Evolutionary conservation across 768 basidiomycete species (phyloP).

Genomic region (Termitomyces sp.): DNA sequence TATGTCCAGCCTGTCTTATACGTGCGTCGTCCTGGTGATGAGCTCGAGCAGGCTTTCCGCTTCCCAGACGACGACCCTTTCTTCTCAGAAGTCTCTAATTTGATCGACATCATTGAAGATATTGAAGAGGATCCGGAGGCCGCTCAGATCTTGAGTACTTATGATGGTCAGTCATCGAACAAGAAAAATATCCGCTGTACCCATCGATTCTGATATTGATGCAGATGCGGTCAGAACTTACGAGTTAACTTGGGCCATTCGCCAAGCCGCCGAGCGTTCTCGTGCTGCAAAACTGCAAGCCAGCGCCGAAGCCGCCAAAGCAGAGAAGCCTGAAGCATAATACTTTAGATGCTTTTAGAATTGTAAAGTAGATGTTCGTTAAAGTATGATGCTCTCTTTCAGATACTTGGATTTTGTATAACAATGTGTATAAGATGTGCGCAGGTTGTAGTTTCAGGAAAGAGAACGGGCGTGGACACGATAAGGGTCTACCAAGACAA

Average conservation of each 20-base stretch:
- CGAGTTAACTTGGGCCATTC: constrained; percentile 92
- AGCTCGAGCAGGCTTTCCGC: constrained; percentile 60
- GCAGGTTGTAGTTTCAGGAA: background rate
- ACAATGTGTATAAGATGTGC: background rate
- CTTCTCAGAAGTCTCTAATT: constrained; percentile 89
- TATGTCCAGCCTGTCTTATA: constrained; percentile 89
- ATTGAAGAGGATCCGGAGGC: constrained; percentile 84
- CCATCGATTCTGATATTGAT: background rate
- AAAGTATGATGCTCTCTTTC: background rate
- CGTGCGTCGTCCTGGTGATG: constrained; percentile 80
- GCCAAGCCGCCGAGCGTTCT: constrained; percentile 68
- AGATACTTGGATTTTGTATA: background rate
- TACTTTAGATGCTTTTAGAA: background rate
- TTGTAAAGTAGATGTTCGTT: background rate
- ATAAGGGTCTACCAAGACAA: background rate
- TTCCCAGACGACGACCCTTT: constrained; percentile 88
- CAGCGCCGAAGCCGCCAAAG: constrained; percentile 20
- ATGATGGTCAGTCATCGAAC: constrained; percentile 54
- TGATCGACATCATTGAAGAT: constrained; percentile 86
- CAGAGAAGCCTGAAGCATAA: constrained; percentile 1
- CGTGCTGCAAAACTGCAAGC: constrained; percentile 40
- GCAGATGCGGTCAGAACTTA: constrained; percentile 84
- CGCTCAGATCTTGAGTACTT: constrained; percentile 74
- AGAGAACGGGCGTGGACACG: too few relatives aligned
- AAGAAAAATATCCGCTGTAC: background rate